Percentiles rank a stretch among this genome's conserved stretches.
These are phyloP conservation scores for Penicillium bialowiezense DNA, from an alignment of 495 filamentous ascomycete genomes.

Conservation along the genomic window DNA sequence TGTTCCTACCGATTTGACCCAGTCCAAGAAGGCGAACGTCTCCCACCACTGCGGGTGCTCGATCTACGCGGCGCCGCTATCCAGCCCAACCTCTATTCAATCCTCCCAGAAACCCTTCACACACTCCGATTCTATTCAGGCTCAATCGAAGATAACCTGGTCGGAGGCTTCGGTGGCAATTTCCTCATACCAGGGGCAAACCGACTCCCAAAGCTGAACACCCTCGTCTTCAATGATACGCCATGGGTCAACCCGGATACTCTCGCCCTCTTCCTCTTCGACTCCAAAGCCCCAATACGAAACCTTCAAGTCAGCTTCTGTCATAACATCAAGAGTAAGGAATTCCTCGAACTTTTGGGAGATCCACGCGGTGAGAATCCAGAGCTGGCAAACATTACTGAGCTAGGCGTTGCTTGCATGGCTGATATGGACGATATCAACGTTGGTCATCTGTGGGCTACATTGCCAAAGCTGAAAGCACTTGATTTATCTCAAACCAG, in stretches of 20 bases:
- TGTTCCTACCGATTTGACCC: constrained; percentile 8
- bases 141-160: constrained; percentile 1
- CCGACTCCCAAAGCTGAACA: constrained; percentile 28
- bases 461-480: constrained; percentile 24
- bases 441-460: constrained; percentile 10
- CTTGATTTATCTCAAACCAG: constrained; percentile 35
- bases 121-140: constrained; percentile 31
- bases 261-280: constrained; percentile 15
- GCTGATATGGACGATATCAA: constrained; percentile 20
- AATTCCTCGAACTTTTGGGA: constrained; percentile 7
- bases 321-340: constrained; percentile 11
- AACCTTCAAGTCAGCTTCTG: constrained; percentile 31
- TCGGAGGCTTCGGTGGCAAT: background rate
- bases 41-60: constrained; percentile 27
- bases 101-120: constrained; percentile 30
- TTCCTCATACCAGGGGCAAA: background rate
- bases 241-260: constrained; percentile 20
- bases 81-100: constrained; percentile 10
- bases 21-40: constrained; percentile 4
- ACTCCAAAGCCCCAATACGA: constrained; percentile 23
- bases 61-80: constrained; percentile 30
- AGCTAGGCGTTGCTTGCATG: constrained; percentile 29
- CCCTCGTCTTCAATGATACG: constrained; percentile 30
- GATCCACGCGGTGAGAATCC: background rate
- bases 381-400: constrained; percentile 17